Base-by-base conservation (phyloP, 805 yeast genomes). In the Lachancea kluyveri region DNA sequence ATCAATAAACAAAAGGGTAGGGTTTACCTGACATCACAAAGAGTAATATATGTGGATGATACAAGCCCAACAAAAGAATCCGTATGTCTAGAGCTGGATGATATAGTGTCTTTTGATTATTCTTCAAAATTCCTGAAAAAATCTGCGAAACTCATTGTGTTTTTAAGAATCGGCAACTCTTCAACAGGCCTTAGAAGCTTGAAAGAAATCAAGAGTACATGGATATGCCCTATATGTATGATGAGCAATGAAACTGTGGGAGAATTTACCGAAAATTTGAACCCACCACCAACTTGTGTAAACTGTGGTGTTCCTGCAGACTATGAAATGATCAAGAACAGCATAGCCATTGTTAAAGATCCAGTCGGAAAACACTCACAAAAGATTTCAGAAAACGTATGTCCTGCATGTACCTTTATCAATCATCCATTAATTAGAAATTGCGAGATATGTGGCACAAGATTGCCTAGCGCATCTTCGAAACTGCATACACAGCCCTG, bases 141-240 rank as follows among this genome's bases (percentile, higher is more conserved):
- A 4, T 81, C 92, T 8, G 86, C 96, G 1, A 84, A 87, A 46
- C 65, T 88, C n/a, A 72, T 67, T 5, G 37, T 74, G 4, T 54
- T 51, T 37, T 50, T 69, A 33, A 60, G 26, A 35, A 42, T 14
- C 29, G 41, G 3, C 36, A 41, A 10, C 15, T 21, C 14, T 28
- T 24, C 13, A 18, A 29, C 8, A 16, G 28, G 8, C 13, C 8
- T 6, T 5, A 12, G 22, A 9, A 17, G 14, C 20, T 9, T 12
- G n/a, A 16, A 22, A 7, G 8, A 4, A 17, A 17, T 24, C 7
- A 23, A 14, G 17, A 14, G 21, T 10, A 17, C 67, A 18, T 90
- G 98, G 98, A 68, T 70, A 1, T 90, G 98, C 54, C 79, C 81
- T n/a, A 88, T 92, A 3, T 90, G 98, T 56, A 56, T 52, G 8